These are phyloP conservation scores for Didymella exigua DNA, from an alignment of 2,329 filamentous ascomycete species.

Conservation along the genomic window DNA sequence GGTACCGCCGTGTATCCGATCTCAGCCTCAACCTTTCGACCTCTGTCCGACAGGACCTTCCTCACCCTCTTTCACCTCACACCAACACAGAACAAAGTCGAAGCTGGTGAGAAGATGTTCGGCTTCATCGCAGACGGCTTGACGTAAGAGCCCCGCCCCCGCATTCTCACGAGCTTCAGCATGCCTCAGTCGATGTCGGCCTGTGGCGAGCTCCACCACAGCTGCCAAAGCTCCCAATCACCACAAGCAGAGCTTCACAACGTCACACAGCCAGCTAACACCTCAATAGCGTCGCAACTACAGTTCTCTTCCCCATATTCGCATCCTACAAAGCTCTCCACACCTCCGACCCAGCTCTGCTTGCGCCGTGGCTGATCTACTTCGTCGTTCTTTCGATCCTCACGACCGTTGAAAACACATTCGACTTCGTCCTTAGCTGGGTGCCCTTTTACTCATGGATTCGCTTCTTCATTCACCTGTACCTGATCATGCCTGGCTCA, in stretches of 20 bases:
- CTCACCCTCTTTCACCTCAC: background rate
- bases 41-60: constrained; percentile 8
- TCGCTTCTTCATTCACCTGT: constrained; percentile 84
- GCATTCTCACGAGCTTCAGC: constrained; percentile 24
- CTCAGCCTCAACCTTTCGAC: constrained; percentile 21
- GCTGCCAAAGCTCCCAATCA: constrained; percentile 21
- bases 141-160: constrained; percentile 45
- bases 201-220: constrained; percentile 15
- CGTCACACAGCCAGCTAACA: constrained; percentile 21
- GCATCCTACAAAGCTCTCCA: constrained; percentile 98
- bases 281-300: constrained; percentile 58
- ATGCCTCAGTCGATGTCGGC: background rate
- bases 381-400: constrained; percentile 90
- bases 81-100: constrained; percentile 1
- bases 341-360: constrained; percentile 83
- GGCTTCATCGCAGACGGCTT: constrained; percentile 48
- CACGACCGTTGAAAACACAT: constrained; percentile 83
- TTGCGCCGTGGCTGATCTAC: constrained; percentile 99
- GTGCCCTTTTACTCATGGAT: constrained; percentile 94
- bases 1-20: constrained; percentile 24
- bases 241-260: constrained; percentile 1
- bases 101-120: constrained; percentile 36
- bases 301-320: constrained; percentile 93
- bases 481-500: constrained; percentile 96
- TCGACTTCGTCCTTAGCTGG: constrained; percentile 85